Percentiles rank a stretch among this genome's conserved stretches.
Conservation (phyloP, 2,329 filamentous ascomycete genomes). For the Diaporthe sp. region DNA sequence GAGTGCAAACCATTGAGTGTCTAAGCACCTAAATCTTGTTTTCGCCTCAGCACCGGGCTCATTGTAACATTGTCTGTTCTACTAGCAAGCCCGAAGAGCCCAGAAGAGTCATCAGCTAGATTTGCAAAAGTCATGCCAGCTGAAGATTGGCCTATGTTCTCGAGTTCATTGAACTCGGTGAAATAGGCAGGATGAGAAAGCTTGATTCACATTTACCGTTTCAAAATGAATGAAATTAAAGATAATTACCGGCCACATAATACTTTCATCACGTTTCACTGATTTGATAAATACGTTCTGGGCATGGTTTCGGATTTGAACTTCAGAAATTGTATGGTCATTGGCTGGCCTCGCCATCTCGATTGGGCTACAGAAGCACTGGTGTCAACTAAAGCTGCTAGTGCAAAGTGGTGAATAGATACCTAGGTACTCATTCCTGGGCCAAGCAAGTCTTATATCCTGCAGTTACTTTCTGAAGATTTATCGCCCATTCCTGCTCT, state of each 20-base stretch:
- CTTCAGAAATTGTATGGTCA: neutral
- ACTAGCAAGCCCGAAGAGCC: too few species aligned
- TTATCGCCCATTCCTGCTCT: neutral
- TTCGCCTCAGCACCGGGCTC: too few species aligned
- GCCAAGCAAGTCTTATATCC: fast-evolving
- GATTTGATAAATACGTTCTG: too few species aligned
- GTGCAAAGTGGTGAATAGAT: neutral
- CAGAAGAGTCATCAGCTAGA: neutral
- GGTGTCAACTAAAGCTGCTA: too few species aligned
- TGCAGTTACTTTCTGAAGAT: neutral
- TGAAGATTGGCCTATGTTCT: too few species aligned
- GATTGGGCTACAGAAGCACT: neutral
- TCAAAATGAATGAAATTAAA: neutral
- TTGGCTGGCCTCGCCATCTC: neutral
- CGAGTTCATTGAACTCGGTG: too few species aligned
- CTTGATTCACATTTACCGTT: neutral
- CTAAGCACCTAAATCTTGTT: neutral
- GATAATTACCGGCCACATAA: too few species aligned
- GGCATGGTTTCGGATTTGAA: neutral
- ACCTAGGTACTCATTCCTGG: neutral
- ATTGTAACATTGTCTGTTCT: neutral
- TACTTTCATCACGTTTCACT: too few species aligned
- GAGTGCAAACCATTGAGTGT: neutral
- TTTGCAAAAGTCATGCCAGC: neutral
- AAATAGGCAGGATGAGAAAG: too few species aligned